Evolutionary conservation across 192 early-diverging fungal species (phyloP).

Genomic region (Coemansia guatemalensis): DNA sequence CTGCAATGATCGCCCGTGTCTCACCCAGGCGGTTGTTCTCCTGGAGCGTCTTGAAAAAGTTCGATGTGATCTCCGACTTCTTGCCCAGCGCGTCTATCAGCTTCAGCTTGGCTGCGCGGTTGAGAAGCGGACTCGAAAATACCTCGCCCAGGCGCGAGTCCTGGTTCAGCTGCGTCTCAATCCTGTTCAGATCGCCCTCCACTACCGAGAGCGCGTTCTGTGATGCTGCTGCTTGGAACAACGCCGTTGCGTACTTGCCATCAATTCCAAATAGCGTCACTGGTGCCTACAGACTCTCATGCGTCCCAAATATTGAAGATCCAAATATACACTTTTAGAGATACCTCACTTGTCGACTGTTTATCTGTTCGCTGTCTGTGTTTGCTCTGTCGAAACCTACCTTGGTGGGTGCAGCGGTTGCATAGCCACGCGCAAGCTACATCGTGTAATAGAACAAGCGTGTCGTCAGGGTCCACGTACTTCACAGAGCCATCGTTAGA

Average conservation of each 20-base stretch:
- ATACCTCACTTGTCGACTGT: background rate
- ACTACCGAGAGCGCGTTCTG: constrained; percentile 76
- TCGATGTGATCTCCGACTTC: constrained; percentile 78
- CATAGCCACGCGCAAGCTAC: constrained; percentile 64
- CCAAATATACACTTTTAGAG: background rate
- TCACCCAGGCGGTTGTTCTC: constrained; percentile 94
- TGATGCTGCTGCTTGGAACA: constrained; percentile 90
- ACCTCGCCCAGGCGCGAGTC: constrained; percentile 69
- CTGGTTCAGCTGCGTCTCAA: constrained; percentile 69
- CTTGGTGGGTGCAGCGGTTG: constrained; percentile 55
- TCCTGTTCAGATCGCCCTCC: constrained; percentile 76
- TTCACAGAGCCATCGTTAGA: background rate
- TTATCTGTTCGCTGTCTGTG: background rate
- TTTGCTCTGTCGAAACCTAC: constrained; percentile 22
- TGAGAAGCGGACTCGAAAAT: constrained; percentile 86
- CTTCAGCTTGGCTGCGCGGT: constrained; percentile 70
- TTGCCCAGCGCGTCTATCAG: constrained; percentile 68
- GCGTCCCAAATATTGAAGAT: background rate
- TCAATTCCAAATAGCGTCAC: constrained; percentile 88
- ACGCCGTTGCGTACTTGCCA: constrained; percentile 96
- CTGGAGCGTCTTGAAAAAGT: constrained; percentile 88
- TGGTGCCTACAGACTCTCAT: constrained; percentile 61
- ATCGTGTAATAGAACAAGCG: background rate
- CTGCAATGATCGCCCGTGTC: constrained; percentile 75
- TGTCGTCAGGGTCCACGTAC: background rate